Percentiles rank a stretch among this genome's conserved stretches.
Conservation (phyloP, 2,329 filamentous ascomycete genomes). For the Gaeumannomyces tritici region DNA sequence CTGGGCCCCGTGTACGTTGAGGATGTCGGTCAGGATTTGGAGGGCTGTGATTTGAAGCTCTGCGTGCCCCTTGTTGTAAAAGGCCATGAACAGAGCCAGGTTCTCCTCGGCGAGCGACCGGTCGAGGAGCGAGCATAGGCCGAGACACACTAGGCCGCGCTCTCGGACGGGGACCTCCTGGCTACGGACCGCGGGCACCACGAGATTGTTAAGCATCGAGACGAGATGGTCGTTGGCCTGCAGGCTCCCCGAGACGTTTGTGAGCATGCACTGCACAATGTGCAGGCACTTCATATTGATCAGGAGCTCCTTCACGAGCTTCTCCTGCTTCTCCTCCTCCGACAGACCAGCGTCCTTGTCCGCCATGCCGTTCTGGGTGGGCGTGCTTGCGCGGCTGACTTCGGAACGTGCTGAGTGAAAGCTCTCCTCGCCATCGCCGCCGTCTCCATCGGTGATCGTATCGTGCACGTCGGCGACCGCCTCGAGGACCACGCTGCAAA, state of each 20-base stretch:
- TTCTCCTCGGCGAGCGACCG: constrained; percentile 89
- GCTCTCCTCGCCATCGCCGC: constrained; percentile 58
- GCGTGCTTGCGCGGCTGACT: constrained; percentile 56
- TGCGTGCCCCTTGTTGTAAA: constrained; percentile 87
- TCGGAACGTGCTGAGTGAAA: constrained; percentile 92
- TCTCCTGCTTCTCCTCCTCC: constrained; percentile 59
- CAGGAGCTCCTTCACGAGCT: constrained; percentile 82
- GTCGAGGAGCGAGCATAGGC: constrained; percentile 83
- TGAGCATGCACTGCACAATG: constrained; percentile 94
- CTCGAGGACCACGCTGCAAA: constrained; percentile 79
- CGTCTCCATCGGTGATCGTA: constrained; percentile 65
- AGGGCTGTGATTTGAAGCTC: constrained; percentile 81
- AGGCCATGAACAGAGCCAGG: constrained; percentile 85
- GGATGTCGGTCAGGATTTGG: constrained; percentile 86
- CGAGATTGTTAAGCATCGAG: constrained; percentile 94
- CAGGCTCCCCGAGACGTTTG: constrained; percentile 80
- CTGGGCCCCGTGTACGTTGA: constrained; percentile 78
- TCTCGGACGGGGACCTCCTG: constrained; percentile 90
- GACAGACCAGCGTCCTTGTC: constrained; percentile 22
- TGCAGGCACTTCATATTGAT: constrained; percentile 98
- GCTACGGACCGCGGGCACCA: constrained; percentile 88
- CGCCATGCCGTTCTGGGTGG: constrained; percentile 33
- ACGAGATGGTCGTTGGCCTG: constrained; percentile 88
- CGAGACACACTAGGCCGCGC: constrained; percentile 78
- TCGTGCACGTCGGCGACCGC: constrained; percentile 96